Conservation (phyloP, 2,329 filamentous ascomycete genomes). For the Leptographium procerum region DNA sequence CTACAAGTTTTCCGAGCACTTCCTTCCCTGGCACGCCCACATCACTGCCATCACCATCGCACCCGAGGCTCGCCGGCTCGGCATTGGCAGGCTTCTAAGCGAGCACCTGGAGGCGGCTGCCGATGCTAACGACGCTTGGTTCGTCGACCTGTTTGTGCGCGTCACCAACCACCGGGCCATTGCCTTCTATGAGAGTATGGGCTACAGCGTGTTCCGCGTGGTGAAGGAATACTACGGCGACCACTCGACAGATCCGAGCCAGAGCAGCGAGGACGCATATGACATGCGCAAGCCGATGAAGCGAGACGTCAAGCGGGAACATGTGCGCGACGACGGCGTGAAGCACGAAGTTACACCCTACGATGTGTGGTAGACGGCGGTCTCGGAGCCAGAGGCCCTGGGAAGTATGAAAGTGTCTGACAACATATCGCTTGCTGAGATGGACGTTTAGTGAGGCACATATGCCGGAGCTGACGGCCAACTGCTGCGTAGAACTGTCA, state of each 20-base stretch:
- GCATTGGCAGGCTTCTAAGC: slow-evolving; percentile 75
- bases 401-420: neutral
- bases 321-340: slow-evolving; percentile 73
- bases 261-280: slow-evolving; percentile 71
- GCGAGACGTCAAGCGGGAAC: slow-evolving; percentile 63
- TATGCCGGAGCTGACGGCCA: neutral
- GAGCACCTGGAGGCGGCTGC: slow-evolving; percentile 72
- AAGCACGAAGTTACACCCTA: slow-evolving; percentile 65
- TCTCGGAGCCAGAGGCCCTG: neutral
- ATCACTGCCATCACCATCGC: slow-evolving; percentile 93
- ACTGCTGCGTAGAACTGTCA: neutral
- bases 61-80: slow-evolving; percentile 71
- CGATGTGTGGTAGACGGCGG: slow-evolving; percentile 69
- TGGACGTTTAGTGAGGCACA: too few relatives aligned
- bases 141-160: slow-evolving; percentile 89
- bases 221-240: slow-evolving; percentile 92
- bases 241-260: slow-evolving; percentile 53
- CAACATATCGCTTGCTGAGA: neutral
- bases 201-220: slow-evolving; percentile 80
- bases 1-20: slow-evolving; percentile 68
- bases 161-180: slow-evolving; percentile 82
- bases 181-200: slow-evolving; percentile 78
- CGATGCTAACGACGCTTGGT: slow-evolving; percentile 78
- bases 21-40: slow-evolving; percentile 98
- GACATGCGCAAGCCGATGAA: slow-evolving; percentile 93